Conservation (phyloP, 2,329 filamentous ascomycete species). For the Penicillium sp. region DNA sequence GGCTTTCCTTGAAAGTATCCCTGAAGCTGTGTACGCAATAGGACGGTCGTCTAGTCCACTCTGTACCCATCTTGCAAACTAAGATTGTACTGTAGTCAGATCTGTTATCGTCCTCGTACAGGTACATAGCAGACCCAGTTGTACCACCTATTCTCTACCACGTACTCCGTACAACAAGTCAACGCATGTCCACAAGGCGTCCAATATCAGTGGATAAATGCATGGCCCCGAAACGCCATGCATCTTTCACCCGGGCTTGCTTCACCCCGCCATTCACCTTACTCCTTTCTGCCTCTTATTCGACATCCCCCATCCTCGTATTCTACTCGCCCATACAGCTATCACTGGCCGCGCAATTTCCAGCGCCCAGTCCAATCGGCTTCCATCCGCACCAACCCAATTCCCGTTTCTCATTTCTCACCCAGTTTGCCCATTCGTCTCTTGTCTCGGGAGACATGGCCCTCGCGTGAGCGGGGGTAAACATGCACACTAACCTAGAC, state of each 20-base stretch:
- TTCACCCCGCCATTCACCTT: constrained; percentile 2
- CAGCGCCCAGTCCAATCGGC: constrained; percentile 6
- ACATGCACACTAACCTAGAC: neutral
- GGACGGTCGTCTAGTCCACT: too few relatives aligned
- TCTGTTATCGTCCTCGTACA: constrained; percentile 3
- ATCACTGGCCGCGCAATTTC: constrained; percentile 1
- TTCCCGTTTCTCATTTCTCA: neutral
- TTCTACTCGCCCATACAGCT: neutral
- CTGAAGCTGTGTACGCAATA: neutral
- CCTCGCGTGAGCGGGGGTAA: neutral
- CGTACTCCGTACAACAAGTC: neutral
- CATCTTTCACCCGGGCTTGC: neutral
- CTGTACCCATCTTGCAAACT: neutral
- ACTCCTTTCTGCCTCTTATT: neutral
- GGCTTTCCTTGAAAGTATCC: neutral
- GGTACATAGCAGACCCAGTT: neutral
- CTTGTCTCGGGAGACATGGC: neutral
- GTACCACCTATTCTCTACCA: neutral
- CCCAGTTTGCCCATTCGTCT: neutral
- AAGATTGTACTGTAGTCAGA: neutral
- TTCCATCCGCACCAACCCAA: neutral
- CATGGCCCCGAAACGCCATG: constrained; percentile 1
- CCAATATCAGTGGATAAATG: neutral
- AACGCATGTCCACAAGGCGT: neutral
- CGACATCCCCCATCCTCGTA: neutral